Evolutionary conservation across 2,329 filamentous ascomycete genomes (phyloP).

Genomic region (Massarina eburnea): DNA sequence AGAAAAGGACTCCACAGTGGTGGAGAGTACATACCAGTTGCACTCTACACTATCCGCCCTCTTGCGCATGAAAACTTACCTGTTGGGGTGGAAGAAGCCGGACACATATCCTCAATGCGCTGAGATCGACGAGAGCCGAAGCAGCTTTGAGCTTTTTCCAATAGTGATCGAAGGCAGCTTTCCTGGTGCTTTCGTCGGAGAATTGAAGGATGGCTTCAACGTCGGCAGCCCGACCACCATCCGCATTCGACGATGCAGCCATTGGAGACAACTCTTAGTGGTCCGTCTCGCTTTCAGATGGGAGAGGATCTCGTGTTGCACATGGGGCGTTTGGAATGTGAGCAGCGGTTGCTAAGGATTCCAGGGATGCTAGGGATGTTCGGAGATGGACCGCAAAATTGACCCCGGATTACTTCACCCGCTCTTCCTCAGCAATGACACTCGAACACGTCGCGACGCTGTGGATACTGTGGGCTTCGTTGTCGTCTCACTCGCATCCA

Average conservation of each 20-base stretch:
- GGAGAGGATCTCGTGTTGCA: neutral
- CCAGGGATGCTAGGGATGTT: no score
- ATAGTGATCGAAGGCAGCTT: slow-evolving; percentile 24
- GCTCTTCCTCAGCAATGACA: slow-evolving; percentile 9
- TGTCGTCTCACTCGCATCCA: slow-evolving; percentile 16
- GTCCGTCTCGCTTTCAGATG: neutral
- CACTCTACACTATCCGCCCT: neutral
- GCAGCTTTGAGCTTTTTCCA: slow-evolving; percentile 19
- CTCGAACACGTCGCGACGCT: slow-evolving; percentile 15
- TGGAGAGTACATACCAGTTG: slow-evolving; percentile 2
- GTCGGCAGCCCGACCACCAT: neutral
- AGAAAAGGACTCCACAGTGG: slow-evolving; percentile 2
- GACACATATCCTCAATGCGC: slow-evolving; percentile 24
- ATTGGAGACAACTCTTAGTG: neutral
- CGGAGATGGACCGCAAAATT: neutral
- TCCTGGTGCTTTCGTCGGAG: slow-evolving; percentile 20
- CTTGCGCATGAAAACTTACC: neutral
- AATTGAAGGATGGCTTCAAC: slow-evolving; percentile 25
- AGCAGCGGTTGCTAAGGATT: slow-evolving; percentile 11
- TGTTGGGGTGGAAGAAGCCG: slow-evolving; percentile 15
- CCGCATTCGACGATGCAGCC: slow-evolving; percentile 1
- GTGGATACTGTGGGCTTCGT: slow-evolving; percentile 1
- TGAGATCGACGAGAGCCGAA: slow-evolving; percentile 16
- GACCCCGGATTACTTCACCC: neutral
- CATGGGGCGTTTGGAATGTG: slow-evolving; percentile 19